Evolutionary conservation across 1,284 basidiomycete genomes (phyloP).

Genomic region (Malassezia vespertilionis): DNA sequence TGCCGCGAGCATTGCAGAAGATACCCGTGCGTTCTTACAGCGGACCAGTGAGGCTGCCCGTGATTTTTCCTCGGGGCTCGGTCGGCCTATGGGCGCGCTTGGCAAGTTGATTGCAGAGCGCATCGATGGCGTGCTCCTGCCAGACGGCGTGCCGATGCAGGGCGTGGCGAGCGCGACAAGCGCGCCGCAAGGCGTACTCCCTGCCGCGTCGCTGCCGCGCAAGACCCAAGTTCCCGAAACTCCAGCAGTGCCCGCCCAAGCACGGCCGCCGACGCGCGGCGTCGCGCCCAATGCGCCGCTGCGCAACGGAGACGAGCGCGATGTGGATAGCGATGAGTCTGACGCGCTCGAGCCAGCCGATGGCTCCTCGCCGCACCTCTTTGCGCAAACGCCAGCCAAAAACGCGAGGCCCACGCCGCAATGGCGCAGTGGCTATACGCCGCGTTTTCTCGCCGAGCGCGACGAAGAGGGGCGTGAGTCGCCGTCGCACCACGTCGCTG

Average conservation of each 20-base stretch:
- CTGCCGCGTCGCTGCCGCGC: too few relatives aligned
- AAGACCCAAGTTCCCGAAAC: too few relatives aligned
- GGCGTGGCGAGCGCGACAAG: neutral
- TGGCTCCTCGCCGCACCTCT: neutral
- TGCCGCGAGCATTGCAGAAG: conserved; percentile 31
- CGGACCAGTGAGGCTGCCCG: conserved; percentile 45
- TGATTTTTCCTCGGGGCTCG: conserved; percentile 19
- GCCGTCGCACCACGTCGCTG: conserved; percentile 14
- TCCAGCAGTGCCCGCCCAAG: too few relatives aligned
- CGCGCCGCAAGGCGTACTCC: too few relatives aligned
- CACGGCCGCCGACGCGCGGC: conserved; percentile 6
- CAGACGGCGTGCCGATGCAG: neutral
- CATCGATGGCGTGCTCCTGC: conserved; percentile 22
- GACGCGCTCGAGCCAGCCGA: neutral
- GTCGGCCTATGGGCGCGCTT: conserved; percentile 38
- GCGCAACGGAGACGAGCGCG: neutral
- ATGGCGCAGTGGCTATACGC: conserved; percentile 5
- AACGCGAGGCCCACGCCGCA: neutral
- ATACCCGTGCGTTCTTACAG: conserved; percentile 41
- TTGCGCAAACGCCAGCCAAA: neutral
- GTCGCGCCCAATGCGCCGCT: conserved; percentile 21
- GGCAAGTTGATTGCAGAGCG: conserved; percentile 41
- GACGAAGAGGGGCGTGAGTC: conserved; percentile 6
- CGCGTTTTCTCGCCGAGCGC: neutral
- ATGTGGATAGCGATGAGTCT: neutral